Base-by-base conservation (phyloP, 2,329 filamentous ascomycete species). In the Aureobasidium musti region DNA sequence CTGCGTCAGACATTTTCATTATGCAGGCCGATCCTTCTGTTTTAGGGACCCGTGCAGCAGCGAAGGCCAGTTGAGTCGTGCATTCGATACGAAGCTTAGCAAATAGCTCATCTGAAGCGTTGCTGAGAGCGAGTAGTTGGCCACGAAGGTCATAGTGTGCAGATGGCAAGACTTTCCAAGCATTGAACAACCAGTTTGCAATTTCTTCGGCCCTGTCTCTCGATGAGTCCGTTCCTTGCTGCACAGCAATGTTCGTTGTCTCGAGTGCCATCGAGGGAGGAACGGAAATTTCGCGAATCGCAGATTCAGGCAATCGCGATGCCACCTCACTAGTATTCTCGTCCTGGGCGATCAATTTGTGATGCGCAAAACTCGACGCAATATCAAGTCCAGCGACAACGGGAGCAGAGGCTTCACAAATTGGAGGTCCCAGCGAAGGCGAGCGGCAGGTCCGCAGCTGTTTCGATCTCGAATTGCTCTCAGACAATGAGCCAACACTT, bases 111-210 rank as follows among this genome's bases (percentile, higher is more conserved):
- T 30, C 17, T 4, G 19, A 2, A 14, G 60, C 33, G 19, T 17
- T 19, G 2, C 60, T 35, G 11, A 63, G 23, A 37, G 47, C 47
- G 3, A 63, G 26, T 0, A 63, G 23, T 33, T 53, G n/a, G 1
- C 14, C 7, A 10, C 47, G 47, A 3, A 63, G 37, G 5, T n/a
- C 26, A 10, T 53, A 23, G 8, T 63, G 60, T 3, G 47, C 60
- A 8, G 21, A 41, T 10, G 47, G 60, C 2, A 63, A 5, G 3
- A 63, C 19, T 0, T 5, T 30, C 45, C 33, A 63, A 39, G 60
- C 60, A 53, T 11, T 33, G 5, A 19, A 43, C 11, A 63, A 19
- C 60, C 60, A 63, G 13, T n/a, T 19, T n/a, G 60, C 60, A 6
- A 63, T 41, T 6, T 63, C 33, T 5, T 63, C 45, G 10, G n/a